Evolutionary conservation across 1,284 basidiomycete genomes (phyloP).

Genomic region (Ceratobasidium sp.): DNA sequence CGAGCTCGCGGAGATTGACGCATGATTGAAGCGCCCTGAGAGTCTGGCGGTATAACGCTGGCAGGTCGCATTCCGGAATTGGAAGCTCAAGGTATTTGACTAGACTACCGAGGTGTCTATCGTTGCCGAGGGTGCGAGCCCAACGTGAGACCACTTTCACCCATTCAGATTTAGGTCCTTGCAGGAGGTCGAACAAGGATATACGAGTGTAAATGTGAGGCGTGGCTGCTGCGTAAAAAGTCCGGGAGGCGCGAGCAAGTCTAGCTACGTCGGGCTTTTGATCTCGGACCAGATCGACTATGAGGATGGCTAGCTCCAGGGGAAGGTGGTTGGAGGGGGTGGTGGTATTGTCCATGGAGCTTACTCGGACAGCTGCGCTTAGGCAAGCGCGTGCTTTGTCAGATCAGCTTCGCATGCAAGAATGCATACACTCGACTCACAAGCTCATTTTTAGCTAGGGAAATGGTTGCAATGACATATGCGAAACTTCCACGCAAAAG

Average conservation of each 20-base stretch:
- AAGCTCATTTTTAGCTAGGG: too few species aligned
- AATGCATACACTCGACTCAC: background rate
- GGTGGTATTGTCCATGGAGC: slow-evolving; percentile 3
- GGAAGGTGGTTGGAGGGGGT: slow-evolving; percentile 15
- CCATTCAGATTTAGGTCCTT: background rate
- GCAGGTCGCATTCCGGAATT: slow-evolving; percentile 26
- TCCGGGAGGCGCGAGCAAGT: slow-evolving; percentile 6
- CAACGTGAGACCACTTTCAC: slow-evolving; percentile 1
- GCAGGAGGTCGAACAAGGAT: background rate
- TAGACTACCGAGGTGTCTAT: background rate
- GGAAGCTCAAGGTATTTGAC: slow-evolving; percentile 18
- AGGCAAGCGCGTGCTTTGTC: background rate
- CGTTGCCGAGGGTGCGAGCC: slow-evolving; percentile 8
- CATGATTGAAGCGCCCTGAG: slow-evolving; percentile 6
- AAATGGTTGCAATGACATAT: too few species aligned
- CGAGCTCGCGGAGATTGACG: slow-evolving; percentile 22
- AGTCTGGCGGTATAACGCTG: slow-evolving; percentile 8
- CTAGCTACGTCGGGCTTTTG: background rate
- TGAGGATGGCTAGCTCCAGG: slow-evolving; percentile 7
- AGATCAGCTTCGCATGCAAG: background rate
- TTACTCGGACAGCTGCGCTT: background rate
- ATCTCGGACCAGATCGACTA: background rate
- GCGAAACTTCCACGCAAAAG: too few species aligned
- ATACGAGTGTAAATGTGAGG: slow-evolving; percentile 5
- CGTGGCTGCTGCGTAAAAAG: background rate